phyloP scores from a whole-genome alignment of 2,329 filamentous ascomycete genomes.

The Madurella fahalii region DNA sequence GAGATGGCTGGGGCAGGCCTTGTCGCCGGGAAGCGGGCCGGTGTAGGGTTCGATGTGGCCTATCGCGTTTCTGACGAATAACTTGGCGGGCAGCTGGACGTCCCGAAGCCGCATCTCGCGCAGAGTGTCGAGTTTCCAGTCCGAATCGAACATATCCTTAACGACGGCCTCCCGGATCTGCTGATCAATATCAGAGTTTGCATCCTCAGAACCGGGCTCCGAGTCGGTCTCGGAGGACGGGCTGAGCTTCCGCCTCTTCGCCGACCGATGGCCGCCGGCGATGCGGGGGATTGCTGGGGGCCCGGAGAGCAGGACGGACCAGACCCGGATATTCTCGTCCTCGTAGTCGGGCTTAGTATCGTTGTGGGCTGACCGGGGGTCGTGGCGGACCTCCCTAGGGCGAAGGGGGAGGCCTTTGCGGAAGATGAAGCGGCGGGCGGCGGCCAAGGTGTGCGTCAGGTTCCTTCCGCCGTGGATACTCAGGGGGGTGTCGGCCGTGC shows the following conservation, averaged over 20 bases:
- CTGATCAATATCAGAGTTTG: constrained; percentile 36
- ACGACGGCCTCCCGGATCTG: constrained; percentile 59
- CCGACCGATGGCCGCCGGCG: constrained; percentile 17
- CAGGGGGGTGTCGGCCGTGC: constrained; percentile 3
- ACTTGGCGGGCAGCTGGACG: constrained; percentile 62
- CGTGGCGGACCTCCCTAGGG: constrained; percentile 60
- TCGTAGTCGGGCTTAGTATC: constrained; percentile 64
- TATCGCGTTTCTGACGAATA: constrained; percentile 64
- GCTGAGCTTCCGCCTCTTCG: constrained; percentile 31
- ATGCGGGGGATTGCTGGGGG: not conserved
- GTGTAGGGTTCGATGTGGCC: constrained; percentile 65
- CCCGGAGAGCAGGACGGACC: constrained; percentile 61
- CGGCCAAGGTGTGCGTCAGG: constrained; percentile 74
- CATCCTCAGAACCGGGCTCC: constrained; percentile 27
- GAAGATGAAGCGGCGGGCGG: constrained; percentile 79
- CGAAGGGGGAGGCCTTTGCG: constrained; percentile 74
- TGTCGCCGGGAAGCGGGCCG: constrained; percentile 59
- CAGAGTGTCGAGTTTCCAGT: constrained; percentile 69
- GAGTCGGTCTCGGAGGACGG: not conserved
- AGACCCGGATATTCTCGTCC: constrained; percentile 76
- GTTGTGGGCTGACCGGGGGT: constrained; percentile 39
- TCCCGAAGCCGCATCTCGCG: constrained; percentile 61
- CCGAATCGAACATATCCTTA: constrained; percentile 73
- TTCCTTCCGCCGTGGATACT: constrained; percentile 74
- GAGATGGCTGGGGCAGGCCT: constrained; percentile 44